A percentile compares a stretch with the other conserved stretches of the same genome.
Conservation (phyloP, 768 basidiomycete species). For the Tremella mesenterica region DNA sequence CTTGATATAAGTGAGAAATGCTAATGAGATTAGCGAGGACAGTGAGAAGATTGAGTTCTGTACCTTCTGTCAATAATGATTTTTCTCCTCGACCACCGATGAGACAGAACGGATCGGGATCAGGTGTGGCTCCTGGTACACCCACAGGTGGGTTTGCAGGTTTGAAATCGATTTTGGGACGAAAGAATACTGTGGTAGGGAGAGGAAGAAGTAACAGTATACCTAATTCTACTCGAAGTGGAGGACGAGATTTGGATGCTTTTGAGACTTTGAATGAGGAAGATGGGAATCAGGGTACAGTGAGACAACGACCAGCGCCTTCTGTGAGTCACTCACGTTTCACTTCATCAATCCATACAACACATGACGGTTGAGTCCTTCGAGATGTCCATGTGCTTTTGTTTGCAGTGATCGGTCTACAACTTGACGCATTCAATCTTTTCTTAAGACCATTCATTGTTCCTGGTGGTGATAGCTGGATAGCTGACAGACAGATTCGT, state of each 20-base stretch:
- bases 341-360: background rate
- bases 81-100: constrained; percentile 27
- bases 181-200: constrained; percentile 22
- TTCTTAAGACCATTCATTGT: too few species aligned
- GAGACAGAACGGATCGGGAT: constrained; percentile 25
- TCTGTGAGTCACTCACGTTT: too few species aligned
- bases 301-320: too few species aligned
- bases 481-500: constrained; percentile 4
- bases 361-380: too few species aligned
- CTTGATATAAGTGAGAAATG: background rate
- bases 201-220: constrained; percentile 27
- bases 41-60: constrained; percentile 19
- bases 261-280: constrained; percentile 27
- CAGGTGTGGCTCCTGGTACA: constrained; percentile 4
- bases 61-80: constrained; percentile 16
- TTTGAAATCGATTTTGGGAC: constrained; percentile 29
- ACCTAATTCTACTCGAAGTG: constrained; percentile 29
- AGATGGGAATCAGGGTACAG: too few species aligned
- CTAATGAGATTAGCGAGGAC: constrained; percentile 6
- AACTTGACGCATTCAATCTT: too few species aligned
- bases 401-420: too few species aligned
- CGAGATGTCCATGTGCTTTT: too few species aligned
- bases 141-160: constrained; percentile 15
- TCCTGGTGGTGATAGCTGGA: background rate
- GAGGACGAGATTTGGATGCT: constrained; percentile 10